Percentiles rank a stretch among this genome's conserved stretches.
These are phyloP conservation scores for Mycena citricolor DNA, from an alignment of 1,284 basidiomycete species.

Conservation along the genomic window DNA sequence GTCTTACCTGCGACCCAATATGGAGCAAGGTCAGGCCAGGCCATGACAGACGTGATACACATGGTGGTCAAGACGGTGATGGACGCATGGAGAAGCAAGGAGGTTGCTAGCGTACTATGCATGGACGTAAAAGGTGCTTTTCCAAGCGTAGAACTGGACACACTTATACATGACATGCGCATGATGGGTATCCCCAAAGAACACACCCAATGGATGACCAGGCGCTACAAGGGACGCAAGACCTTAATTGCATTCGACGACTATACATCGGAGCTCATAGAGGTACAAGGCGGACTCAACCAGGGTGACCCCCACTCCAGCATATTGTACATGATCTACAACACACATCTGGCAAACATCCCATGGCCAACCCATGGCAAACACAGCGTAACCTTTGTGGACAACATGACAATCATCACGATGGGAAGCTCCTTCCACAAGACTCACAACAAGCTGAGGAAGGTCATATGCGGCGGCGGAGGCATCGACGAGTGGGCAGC, in stretches of 20 bases:
- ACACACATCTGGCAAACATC: constrained; percentile 27
- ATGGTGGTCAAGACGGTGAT: constrained; percentile 24
- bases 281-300: constrained; percentile 27
- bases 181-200: constrained; percentile 20
- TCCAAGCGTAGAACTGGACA: constrained; percentile 27
- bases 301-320: constrained; percentile 33
- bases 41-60: constrained; percentile 28
- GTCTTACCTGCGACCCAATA: constrained; percentile 28
- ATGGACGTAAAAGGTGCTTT: constrained; percentile 35
- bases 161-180: constrained; percentile 34
- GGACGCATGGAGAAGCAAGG: constrained; percentile 23
- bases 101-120: constrained; percentile 28
- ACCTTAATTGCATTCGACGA: constrained; percentile 23
- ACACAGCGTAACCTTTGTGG: constrained; percentile 12
- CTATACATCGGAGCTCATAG: constrained; percentile 13
- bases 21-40: constrained; percentile 25
- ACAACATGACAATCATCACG: constrained; percentile 16
- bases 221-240: constrained; percentile 14
- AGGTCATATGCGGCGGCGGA: constrained; percentile 22
- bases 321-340: constrained; percentile 31
- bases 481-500: constrained; percentile 23
- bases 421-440: constrained; percentile 7
- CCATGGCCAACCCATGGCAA: constrained; percentile 1
- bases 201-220: constrained; percentile 10
- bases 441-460: constrained; percentile 9